Evolutionary conservation across 306 rosid genomes (phyloP).

Genomic region (Quercus gilva): DNA sequence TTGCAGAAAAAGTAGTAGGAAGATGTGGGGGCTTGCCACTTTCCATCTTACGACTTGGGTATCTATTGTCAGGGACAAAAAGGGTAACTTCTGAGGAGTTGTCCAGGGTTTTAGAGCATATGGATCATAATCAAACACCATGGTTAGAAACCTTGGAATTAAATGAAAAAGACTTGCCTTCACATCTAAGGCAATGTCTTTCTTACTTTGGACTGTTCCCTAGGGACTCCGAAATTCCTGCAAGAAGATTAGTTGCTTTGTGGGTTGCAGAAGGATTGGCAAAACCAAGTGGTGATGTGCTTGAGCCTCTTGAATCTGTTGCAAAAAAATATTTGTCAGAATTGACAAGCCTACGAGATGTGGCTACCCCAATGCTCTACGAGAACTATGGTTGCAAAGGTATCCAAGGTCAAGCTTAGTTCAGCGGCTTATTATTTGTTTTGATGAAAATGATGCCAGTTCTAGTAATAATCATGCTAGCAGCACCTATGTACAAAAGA

Average conservation of each 20-base stretch:
- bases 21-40: neutral
- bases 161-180: neutral
- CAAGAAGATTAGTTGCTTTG: neutral
- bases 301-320: neutral
- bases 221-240: conserved; percentile 14
- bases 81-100: neutral
- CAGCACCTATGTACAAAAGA: too few relatives aligned
- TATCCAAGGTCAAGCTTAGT: neutral
- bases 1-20: neutral
- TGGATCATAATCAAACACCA: neutral
- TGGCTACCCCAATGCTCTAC: neutral
- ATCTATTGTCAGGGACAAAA: neutral
- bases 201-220: conserved; percentile 17
- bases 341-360: conserved; percentile 10
- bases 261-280: too few relatives aligned
- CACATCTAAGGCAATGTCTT: neutral
- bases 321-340: neutral
- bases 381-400: neutral
- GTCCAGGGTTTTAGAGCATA: neutral
- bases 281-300: neutral
- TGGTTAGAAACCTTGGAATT: neutral
- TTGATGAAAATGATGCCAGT: neutral
- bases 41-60: neutral
- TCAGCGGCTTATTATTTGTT: conserved; percentile 17
- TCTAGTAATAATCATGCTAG: conserved; percentile 14